Evolutionary conservation across 148 eudicot genomes (phyloP), one percentile per base, ranked within the genome.

Genomic region (Arctostaphylos glauca): DNA sequence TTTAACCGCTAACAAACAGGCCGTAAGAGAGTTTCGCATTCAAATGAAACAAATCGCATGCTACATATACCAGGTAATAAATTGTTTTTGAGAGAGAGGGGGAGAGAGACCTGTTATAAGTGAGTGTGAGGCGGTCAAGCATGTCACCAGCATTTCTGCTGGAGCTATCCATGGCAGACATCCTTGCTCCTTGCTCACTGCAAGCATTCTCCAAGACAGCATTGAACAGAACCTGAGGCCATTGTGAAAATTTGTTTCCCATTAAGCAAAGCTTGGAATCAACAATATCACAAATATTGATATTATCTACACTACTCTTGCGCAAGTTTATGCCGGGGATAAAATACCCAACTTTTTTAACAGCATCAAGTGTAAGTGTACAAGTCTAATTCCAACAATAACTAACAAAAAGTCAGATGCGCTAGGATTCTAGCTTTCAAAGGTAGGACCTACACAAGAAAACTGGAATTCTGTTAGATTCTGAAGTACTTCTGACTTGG

Each of bases 161-260:
- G 83, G 97, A 92, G 82, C 94, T 91, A 70, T 94, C 94, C 97
- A 94, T 94, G 21, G 97, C 97, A 87, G 97, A 90, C 97, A 94
- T 94, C 81, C 97, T 88, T 72, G 97, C 97, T 59, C 97, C 97
- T 84, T 94, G 97, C 84, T 92, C 97, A 87, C 97, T 94, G 90
- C 94, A 91, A 74, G 97, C 97, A 81, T 94, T 94, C 88, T 94
- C 97, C 88, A 94, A 72, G 72, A 94, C 90, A 9, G 95, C 97
- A 84, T 94, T 92, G 89, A 89, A 94, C 92, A 94, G 38, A 60
- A 91, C 92, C 97, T 94, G 92, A 80, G 67, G 75, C 19, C 83
- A 25, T 74, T 52, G 78, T 44, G 44, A 58, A 81, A 53, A 44
- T 10, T 43, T 76, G 16, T 67, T 80, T 70, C 23, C 25, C 43